Percentiles rank a stretch among this genome's conserved stretches.
phyloP scores from a whole-genome alignment of 306 rosid genomes.

The Rosa persica region DNA sequence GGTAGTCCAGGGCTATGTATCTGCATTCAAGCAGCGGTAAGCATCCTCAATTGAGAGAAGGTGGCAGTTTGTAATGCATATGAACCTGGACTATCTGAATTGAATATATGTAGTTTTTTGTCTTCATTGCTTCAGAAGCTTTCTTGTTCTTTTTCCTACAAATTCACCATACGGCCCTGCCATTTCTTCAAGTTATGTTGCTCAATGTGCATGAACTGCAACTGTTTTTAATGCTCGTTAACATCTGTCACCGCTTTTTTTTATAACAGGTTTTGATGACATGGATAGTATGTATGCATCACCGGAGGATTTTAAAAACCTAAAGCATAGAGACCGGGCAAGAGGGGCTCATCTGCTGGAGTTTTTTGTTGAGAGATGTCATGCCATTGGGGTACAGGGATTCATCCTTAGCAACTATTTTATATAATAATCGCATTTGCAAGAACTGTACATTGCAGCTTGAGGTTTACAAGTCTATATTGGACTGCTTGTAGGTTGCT shows the following conservation, averaged over 20 bases:
- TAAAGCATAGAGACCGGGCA: conserved; percentile 49
- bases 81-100: background rate
- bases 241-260: conserved; percentile 17
- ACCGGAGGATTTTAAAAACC: conserved; percentile 66
- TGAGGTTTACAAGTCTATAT: background rate
- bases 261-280: conserved; percentile 66
- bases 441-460: background rate
- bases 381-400: conserved; percentile 73
- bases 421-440: background rate
- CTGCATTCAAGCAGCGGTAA: background rate
- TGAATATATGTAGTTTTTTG: background rate
- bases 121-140: background rate
- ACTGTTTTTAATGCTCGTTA: conserved; percentile 10
- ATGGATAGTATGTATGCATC: conserved; percentile 85
- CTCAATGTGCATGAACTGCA: conserved; percentile 1
- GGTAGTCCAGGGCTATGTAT: background rate
- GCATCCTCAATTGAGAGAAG: background rate
- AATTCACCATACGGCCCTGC: background rate
- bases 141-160: background rate
- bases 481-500: conserved; percentile 47
- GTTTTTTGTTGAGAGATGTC: conserved; percentile 75
- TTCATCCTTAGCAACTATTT: background rate
- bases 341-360: conserved; percentile 79
- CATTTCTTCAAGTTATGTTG: background rate
- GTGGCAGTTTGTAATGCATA: background rate